Evolutionary conservation across 202 grass and related monocot species (phyloP).

Genomic region (Zizania palustris): DNA sequence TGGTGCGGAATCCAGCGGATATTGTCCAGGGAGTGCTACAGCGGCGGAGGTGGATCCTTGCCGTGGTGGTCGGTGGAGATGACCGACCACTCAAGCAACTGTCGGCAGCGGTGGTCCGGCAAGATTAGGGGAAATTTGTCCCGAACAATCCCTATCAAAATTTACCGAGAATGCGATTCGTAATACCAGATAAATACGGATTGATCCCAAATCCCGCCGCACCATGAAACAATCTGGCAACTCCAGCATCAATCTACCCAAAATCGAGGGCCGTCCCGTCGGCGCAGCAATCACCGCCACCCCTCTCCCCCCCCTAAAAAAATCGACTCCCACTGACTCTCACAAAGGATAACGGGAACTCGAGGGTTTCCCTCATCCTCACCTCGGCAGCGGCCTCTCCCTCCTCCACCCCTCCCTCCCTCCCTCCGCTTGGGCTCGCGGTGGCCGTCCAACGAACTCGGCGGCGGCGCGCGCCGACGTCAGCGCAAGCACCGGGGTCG

Average conservation of each 20-base stretch:
- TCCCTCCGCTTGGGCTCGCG: not conserved
- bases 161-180: not conserved
- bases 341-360: no score
- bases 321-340: not conserved
- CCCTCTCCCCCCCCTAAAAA: not conserved
- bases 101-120: not conserved
- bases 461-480: not conserved
- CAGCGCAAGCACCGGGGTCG: not conserved
- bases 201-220: not conserved
- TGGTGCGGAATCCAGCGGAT: not conserved
- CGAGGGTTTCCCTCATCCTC: not conserved
- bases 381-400: not conserved
- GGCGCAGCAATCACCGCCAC: not conserved
- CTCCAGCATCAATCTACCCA: not conserved
- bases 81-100: not conserved
- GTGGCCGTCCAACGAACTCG: not conserved
- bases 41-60: not conserved
- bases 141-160: not conserved
- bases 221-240: not conserved
- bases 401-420: no score
- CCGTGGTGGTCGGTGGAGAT: not conserved
- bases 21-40: not conserved
- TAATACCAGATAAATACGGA: not conserved
- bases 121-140: not conserved
- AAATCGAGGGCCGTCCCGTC: not conserved